A percentile compares a stretch with the other conserved stretches of the same genome.
Evolutionary conservation across 345 rosid species (phyloP).

Genomic region (Corchorus olitorius): DNA sequence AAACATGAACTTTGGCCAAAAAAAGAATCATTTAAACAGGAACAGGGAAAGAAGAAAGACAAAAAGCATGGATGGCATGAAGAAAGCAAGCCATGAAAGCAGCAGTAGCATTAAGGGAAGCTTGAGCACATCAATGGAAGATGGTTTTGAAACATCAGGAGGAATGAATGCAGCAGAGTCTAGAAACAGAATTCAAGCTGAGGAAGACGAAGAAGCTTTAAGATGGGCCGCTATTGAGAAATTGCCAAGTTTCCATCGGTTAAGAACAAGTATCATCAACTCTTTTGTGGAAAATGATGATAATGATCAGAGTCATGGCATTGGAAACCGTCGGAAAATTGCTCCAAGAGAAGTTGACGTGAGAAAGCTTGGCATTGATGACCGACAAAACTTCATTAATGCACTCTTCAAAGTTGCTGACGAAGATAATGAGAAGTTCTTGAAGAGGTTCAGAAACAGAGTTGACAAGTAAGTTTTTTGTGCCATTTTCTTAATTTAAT

Average conservation of each 20-base stretch:
- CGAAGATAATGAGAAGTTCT: conserved; percentile 77
- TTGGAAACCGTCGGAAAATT: too few relatives aligned
- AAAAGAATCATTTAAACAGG: too few relatives aligned
- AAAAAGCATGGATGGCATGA: too few relatives aligned
- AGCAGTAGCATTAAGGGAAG: not conserved
- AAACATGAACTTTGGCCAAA: too few relatives aligned
- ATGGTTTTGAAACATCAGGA: conserved; percentile 41
- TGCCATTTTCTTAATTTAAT: too few relatives aligned
- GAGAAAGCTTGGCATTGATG: conserved; percentile 26
- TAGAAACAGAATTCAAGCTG: conserved; percentile 31
- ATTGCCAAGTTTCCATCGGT: conserved; percentile 71
- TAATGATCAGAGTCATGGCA: not conserved
- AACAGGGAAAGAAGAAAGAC: too few relatives aligned
- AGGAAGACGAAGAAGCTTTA: conserved; percentile 89
- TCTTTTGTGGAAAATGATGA: conserved; percentile 30
- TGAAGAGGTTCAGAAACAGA: conserved; percentile 67
- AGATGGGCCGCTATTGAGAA: conserved; percentile 31
- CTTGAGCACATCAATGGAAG: conserved; percentile 62
- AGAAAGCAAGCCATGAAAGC: too few relatives aligned
- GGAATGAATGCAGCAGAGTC: conserved; percentile 19
- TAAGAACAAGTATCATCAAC: conserved; percentile 69
- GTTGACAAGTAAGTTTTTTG: conserved; percentile 16
- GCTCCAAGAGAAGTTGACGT: conserved; percentile 60
- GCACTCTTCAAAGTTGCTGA: conserved; percentile 38
- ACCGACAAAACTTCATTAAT: too few relatives aligned